A percentile compares a stretch with the other conserved stretches of the same genome.
Evolutionary conservation across 257 asterid genomes (phyloP).

Genomic region (Coffea canephora): DNA sequence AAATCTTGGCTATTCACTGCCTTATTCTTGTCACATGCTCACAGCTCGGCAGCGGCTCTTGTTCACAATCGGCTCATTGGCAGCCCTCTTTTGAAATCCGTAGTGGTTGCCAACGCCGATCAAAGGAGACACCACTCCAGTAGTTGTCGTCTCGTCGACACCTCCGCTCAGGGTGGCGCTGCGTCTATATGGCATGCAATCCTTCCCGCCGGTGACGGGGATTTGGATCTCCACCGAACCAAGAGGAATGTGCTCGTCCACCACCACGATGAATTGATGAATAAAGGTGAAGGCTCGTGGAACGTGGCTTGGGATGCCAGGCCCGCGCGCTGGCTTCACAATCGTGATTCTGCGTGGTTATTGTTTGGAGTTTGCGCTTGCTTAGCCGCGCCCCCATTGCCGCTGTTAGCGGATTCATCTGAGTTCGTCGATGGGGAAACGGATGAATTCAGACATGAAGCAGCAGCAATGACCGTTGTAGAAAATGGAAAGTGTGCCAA

Average conservation of each 20-base stretch:
- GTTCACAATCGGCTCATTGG: slow-evolving; percentile 35
- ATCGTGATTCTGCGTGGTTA: slow-evolving; percentile 79
- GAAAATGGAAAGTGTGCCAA: slow-evolving; percentile 24
- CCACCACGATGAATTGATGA: slow-evolving; percentile 41
- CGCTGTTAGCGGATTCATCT: slow-evolving; percentile 19
- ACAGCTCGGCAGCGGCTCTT: slow-evolving; percentile 41
- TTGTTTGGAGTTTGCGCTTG: slow-evolving; percentile 67
- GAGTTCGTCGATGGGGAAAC: slow-evolving; percentile 22
- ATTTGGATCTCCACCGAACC: slow-evolving; percentile 17
- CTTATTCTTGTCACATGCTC: slow-evolving; percentile 39
- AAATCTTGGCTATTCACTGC: slow-evolving; percentile 55
- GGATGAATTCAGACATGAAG: neutral
- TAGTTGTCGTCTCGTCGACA: slow-evolving; percentile 22
- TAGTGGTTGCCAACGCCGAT: slow-evolving; percentile 14
- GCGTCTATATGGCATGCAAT: slow-evolving; percentile 78
- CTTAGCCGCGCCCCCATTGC: slow-evolving; percentile 30
- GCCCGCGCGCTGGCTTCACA: slow-evolving; percentile 91
- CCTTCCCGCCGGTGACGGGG: slow-evolving; percentile 51
- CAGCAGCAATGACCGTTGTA: slow-evolving; percentile 6
- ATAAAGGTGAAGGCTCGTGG: slow-evolving; percentile 82
- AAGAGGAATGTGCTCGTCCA: slow-evolving; percentile 36
- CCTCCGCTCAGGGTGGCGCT: slow-evolving; percentile 25
- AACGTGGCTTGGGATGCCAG: slow-evolving; percentile 87
- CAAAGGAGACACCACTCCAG: slow-evolving; percentile 34
- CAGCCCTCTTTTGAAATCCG: slow-evolving; percentile 19